Base-by-base conservation (phyloP, 768 basidiomycete species). In the Calocera cornea region DNA sequence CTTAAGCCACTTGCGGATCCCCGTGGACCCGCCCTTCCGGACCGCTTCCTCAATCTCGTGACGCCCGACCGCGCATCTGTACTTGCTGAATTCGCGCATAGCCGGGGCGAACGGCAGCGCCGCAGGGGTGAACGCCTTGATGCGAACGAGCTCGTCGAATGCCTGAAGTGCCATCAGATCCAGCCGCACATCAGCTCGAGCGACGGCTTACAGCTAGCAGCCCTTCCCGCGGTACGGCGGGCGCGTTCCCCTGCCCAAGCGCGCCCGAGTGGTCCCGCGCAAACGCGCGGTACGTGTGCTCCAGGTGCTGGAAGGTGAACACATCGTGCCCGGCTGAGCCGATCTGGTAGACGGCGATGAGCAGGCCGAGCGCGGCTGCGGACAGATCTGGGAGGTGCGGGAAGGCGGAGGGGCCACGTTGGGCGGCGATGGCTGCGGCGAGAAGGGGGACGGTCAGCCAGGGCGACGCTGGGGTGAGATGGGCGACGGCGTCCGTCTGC, bases 261-360 rank as follows among this genome's bases (percentile, higher is more conserved):
- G 75, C 76, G 1, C 76, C 73, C 34, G 77, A 68, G 34, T 74
- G 73, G 16, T 74, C 74, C 29, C 86, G 83, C 24, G 85, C 84
- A 74, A 94, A 93, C 34, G 81, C 80, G 65, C 54, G 24, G 70
- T 80, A 80, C 64, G 75, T 73, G 65, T 91, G 89, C 69, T 88
- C 82, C 8, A 95, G 82, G 87, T 95, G 92, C 72, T 95, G 92
- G 73, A 98, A 95, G 34, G 90, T 97, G 76, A 97, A 86, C 16
- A 78, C 78, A 22, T 88, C 81, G 68, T 93, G 87, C 0, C 94
- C 94, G 5, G 85, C 84, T 11, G 86, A 87, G 29, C 85, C 78
- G 2, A 86, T 81, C 73, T 97, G 95, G 72, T 86, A 82, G 16
- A 86, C 82, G n/a, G 94, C 89, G 68, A 98, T 87, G 47, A 97